Conservation (phyloP, 129 eudicot species). For the carrot (Daucus carota) region DNA sequence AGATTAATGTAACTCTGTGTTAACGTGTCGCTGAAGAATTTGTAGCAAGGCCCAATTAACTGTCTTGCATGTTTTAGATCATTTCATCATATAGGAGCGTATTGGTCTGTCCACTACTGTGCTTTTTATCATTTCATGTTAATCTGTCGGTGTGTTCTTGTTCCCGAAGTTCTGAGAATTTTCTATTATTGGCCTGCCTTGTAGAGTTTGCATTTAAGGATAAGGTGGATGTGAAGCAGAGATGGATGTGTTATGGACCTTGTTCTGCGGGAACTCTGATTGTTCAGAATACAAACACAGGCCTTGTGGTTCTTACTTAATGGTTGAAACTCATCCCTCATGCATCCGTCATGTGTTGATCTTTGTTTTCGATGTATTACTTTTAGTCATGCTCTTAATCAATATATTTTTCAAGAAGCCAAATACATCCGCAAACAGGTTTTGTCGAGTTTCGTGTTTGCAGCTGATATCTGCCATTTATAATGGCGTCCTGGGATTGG, state of each 20-base stretch:
- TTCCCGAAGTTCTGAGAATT: not conserved
- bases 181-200: not conserved
- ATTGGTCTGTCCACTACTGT: not conserved
- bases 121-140: not conserved
- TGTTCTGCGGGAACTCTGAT: slow-evolving; percentile 58
- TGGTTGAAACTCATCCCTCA: slow-evolving; percentile 42
- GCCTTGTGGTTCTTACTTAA: slow-evolving; percentile 33
- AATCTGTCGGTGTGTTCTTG: not conserved
- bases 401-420: slow-evolving; percentile 36
- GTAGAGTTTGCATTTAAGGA: slow-evolving; percentile 13
- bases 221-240: slow-evolving; percentile 23
- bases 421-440: slow-evolving; percentile 21
- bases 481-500: slow-evolving; percentile 54
- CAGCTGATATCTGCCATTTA: slow-evolving; percentile 46
- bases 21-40: too few relatives aligned
- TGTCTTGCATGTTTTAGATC: too few relatives aligned
- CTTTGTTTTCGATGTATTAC: slow-evolving; percentile 49
- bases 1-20: too few relatives aligned
- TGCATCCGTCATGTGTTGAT: slow-evolving; percentile 56
- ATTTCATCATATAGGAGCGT: not conserved
- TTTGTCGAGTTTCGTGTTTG: slow-evolving; percentile 30
- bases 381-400: slow-evolving; percentile 42
- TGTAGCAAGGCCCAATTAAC: too few relatives aligned
- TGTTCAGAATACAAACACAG: slow-evolving; percentile 11
- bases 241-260: slow-evolving; percentile 62